Evolutionary conservation across 192 early-diverging fungal genomes (phyloP).

Genomic region (Backusella liffmaniae): DNA sequence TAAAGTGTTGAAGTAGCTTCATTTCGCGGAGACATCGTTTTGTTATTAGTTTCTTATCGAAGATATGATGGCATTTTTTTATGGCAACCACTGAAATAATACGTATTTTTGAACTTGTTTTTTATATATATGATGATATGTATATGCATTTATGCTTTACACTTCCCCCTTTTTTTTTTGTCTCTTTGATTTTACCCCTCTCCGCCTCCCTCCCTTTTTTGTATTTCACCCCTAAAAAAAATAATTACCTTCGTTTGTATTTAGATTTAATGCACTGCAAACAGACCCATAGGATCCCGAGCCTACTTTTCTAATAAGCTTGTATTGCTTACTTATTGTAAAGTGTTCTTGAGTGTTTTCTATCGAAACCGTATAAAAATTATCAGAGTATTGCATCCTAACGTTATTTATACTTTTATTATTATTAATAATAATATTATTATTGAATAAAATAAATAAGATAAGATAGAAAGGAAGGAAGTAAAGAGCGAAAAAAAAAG

Average conservation of each 20-base stretch:
- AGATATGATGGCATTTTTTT: slow-evolving; percentile 85
- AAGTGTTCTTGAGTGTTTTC: slow-evolving; percentile 34
- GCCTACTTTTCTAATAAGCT: slow-evolving; percentile 79
- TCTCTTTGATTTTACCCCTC: background rate
- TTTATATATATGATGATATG: slow-evolving; percentile 5
- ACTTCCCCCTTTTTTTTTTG: background rate
- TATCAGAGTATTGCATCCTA: slow-evolving; percentile 5
- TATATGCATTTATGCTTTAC: background rate
- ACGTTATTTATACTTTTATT: background rate
- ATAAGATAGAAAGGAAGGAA: background rate
- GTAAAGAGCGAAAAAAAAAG: slow-evolving; percentile 1
- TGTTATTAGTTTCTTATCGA: slow-evolving; percentile 82
- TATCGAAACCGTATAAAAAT: slow-evolving; percentile 27
- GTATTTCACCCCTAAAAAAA: background rate
- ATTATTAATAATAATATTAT: background rate
- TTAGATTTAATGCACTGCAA: slow-evolving; percentile 50
- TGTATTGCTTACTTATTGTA: slow-evolving; percentile 53
- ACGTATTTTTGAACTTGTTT: slow-evolving; percentile 22
- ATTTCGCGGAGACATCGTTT: slow-evolving; percentile 90
- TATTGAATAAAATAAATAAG: background rate
- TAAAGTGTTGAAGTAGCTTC: slow-evolving; percentile 90
- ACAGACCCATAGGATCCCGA: slow-evolving; percentile 90
- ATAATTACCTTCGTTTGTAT: slow-evolving; percentile 27
- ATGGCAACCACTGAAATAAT: slow-evolving; percentile 76
- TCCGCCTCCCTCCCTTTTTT: background rate